Evolutionary conservation across 371 early-diverging fungal genomes (phyloP).

Genomic region (Lichtheimia corymbifera): DNA sequence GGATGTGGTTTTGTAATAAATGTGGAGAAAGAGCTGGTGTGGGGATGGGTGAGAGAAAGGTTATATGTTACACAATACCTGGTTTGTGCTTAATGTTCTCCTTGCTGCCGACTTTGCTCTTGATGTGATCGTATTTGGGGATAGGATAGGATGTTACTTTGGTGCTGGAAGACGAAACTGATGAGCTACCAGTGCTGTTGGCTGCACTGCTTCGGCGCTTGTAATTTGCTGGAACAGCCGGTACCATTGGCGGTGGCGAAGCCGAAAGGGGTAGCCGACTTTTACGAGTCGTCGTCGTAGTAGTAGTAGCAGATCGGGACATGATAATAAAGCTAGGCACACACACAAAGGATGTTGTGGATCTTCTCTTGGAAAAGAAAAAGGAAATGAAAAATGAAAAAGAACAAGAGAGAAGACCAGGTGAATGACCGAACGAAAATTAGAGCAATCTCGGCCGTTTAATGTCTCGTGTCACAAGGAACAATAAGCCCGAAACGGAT

Average conservation of each 20-base stretch:
- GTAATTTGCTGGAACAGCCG: constrained; percentile 2
- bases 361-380: neutral
- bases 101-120: constrained; percentile 20
- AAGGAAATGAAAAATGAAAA: neutral
- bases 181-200: neutral
- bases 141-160: constrained; percentile 4
- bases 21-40: neutral
- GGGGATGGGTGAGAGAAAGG: neutral
- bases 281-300: neutral
- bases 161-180: neutral
- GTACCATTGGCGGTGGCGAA: neutral
- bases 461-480: constrained; percentile 2
- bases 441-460: neutral
- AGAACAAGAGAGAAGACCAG: neutral
- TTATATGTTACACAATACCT: constrained; percentile 4
- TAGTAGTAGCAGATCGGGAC: neutral
- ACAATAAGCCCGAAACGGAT: constrained; percentile 2
- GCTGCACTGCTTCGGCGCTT: constrained; percentile 3
- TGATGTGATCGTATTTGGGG: constrained; percentile 13
- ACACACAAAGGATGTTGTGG: neutral
- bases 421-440: neutral
- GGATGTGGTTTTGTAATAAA: neutral
- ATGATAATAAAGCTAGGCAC: neutral
- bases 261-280: neutral
- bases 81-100: constrained; percentile 24